phyloP scores from a whole-genome alignment of 192 early-diverging fungal genomes.

The Backusella mclennaniae region DNA sequence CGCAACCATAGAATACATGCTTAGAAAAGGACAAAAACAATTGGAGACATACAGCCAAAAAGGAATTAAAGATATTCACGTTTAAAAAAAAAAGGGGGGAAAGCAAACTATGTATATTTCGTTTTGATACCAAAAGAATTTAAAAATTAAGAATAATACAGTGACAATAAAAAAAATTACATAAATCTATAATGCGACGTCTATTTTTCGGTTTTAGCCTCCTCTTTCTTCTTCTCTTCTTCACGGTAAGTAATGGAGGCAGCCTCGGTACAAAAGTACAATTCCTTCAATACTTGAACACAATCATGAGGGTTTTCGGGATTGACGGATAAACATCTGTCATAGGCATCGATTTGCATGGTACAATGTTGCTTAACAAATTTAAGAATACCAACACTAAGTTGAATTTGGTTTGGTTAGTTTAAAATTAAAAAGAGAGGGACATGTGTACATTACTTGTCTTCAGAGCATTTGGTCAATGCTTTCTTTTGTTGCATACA shows the following conservation, averaged over 20 bases:
- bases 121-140: neutral
- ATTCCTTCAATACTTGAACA: slow-evolving; percentile 45
- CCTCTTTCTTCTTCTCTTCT: slow-evolving; percentile 15
- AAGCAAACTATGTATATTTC: slow-evolving; percentile 16
- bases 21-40: slow-evolving; percentile 62
- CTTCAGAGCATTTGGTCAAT: slow-evolving; percentile 57
- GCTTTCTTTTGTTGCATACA: slow-evolving; percentile 55
- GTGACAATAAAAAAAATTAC: neutral
- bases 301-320: slow-evolving; percentile 49
- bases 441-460: slow-evolving; percentile 42
- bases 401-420: neutral
- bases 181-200: neutral
- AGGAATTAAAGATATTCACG: slow-evolving; percentile 58
- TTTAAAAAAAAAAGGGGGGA: slow-evolving; percentile 14
- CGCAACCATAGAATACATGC: slow-evolving; percentile 67
- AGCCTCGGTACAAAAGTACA: slow-evolving; percentile 56
- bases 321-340: slow-evolving; percentile 49
- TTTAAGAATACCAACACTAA: slow-evolving; percentile 56
- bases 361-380: slow-evolving; percentile 56
- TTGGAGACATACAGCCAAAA: slow-evolving; percentile 61
- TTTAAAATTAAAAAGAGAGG: neutral
- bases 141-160: slow-evolving; percentile 2
- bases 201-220: neutral
- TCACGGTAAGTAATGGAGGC: slow-evolving; percentile 31
- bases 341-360: slow-evolving; percentile 50